phyloP scores from a whole-genome alignment of 2,329 filamentous ascomycete genomes.

The Alternaria sp. region DNA sequence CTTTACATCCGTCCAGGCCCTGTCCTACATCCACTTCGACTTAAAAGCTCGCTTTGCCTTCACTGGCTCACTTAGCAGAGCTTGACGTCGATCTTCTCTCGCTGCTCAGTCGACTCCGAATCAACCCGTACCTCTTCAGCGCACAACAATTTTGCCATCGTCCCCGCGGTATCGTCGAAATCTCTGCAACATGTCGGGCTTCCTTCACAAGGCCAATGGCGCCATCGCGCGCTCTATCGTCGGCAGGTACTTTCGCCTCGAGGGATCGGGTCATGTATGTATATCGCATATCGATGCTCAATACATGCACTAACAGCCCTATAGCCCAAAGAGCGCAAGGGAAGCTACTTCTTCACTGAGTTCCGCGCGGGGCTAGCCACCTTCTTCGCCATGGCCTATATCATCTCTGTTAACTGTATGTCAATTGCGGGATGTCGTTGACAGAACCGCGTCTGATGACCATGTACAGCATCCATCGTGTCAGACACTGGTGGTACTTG shows the following conservation, averaged over 20 bases:
- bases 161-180: constrained; percentile 18
- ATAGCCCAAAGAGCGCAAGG: constrained; percentile 69
- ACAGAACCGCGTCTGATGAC: constrained; percentile 19
- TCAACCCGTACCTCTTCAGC: constrained; percentile 9
- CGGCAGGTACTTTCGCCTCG: constrained; percentile 71
- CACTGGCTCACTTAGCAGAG: constrained; percentile 14
- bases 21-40: constrained; percentile 20
- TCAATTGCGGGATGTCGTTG: constrained; percentile 44
- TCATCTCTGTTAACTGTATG: constrained; percentile 69
- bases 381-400: constrained; percentile 61
- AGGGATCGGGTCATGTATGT: constrained; percentile 82
- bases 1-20: constrained; percentile 20
- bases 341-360: constrained; percentile 82
- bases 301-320: constrained; percentile 14
- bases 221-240: constrained; percentile 47
- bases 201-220: constrained; percentile 47
- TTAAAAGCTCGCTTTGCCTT: constrained; percentile 24
- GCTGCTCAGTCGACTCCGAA: constrained; percentile 13
- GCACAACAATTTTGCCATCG: constrained; percentile 10
- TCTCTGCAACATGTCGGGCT: constrained; percentile 41
- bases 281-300: constrained; percentile 2
- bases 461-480: constrained; percentile 64
- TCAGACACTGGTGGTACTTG: constrained; percentile 78
- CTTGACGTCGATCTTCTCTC: constrained; percentile 18
- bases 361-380: constrained; percentile 82